A percentile compares a stretch with the other conserved stretches of the same genome.
Evolutionary conservation across 805 yeast genomes (phyloP).

Genomic region (Brettanomyces sp.): DNA sequence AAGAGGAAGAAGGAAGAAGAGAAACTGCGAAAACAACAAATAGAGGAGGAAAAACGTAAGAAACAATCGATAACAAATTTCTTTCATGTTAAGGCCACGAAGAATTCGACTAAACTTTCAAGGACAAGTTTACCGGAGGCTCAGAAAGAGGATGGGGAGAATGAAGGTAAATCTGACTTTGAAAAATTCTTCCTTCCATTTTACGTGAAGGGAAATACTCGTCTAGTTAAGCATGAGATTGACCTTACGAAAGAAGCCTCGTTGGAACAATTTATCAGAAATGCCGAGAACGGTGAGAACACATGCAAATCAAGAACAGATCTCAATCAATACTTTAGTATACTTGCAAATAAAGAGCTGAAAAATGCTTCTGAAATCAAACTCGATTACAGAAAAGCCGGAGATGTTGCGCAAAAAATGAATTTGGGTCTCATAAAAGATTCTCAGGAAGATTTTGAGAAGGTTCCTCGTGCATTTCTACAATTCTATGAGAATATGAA

Average conservation of each 20-base stretch:
- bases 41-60: slow-evolving; percentile 16
- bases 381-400: slow-evolving; percentile 10
- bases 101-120: slow-evolving; percentile 1
- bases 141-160: background rate
- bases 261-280: slow-evolving; percentile 7
- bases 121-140: background rate
- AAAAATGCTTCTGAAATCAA: background rate
- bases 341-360: background rate
- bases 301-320: background rate
- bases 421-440: slow-evolving; percentile 23
- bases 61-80: slow-evolving; percentile 26
- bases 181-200: slow-evolving; percentile 22
- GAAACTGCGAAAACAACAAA: slow-evolving; percentile 12
- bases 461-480: slow-evolving; percentile 26
- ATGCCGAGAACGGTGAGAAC: background rate
- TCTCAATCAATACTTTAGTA: background rate
- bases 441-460: slow-evolving; percentile 25
- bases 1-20: slow-evolving; percentile 16
- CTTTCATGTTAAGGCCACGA: slow-evolving; percentile 17
- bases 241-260: background rate
- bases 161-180: slow-evolving; percentile 9
- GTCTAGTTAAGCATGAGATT: background rate
- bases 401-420: slow-evolving; percentile 22
- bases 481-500: slow-evolving; percentile 32
- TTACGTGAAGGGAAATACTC: slow-evolving; percentile 18